Evolutionary conservation across 164 flowering plant genomes (phyloP).

Genomic region (Brasenia schreberi): DNA sequence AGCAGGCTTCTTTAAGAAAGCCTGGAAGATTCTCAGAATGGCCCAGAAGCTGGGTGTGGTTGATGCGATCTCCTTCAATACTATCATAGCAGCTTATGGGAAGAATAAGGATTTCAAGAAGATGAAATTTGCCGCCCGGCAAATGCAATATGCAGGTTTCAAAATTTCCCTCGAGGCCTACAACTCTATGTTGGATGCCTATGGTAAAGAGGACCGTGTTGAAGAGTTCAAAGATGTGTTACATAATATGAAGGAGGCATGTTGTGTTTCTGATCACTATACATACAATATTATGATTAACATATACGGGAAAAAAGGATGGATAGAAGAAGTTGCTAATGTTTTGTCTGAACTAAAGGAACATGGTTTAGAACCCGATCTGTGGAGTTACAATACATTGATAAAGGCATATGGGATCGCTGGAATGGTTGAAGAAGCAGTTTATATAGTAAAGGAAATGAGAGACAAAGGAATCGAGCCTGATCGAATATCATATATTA

Average conservation of each 20-base stretch:
- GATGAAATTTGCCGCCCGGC: slow-evolving; percentile 41
- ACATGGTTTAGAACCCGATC: slow-evolving; percentile 51
- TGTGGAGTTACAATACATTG: slow-evolving; percentile 82
- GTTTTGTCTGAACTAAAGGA: slow-evolving; percentile 60
- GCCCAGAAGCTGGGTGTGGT: slow-evolving; percentile 48
- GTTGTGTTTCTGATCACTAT: slow-evolving; percentile 44
- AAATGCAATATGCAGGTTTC: slow-evolving; percentile 73
- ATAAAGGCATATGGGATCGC: slow-evolving; percentile 93
- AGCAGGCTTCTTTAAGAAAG: slow-evolving; percentile 59
- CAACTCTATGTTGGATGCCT: slow-evolving; percentile 83
- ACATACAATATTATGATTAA: slow-evolving; percentile 83
- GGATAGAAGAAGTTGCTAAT: slow-evolving; percentile 77
- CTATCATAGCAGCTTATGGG: slow-evolving; percentile 85
- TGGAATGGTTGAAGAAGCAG: slow-evolving; percentile 90
- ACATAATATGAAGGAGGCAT: slow-evolving; percentile 50
- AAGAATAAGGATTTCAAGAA: slow-evolving; percentile 40
- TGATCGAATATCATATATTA: slow-evolving; percentile 57
- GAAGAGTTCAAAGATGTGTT: slow-evolving; percentile 51
- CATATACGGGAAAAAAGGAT: slow-evolving; percentile 73
- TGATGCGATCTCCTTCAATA: slow-evolving; percentile 78
- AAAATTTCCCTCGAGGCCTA: slow-evolving; percentile 83
- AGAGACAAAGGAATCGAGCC: slow-evolving; percentile 65
- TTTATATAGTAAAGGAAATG: slow-evolving; percentile 66
- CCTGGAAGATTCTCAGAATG: slow-evolving; percentile 43
- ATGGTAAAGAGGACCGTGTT: slow-evolving; percentile 69